Evolutionary conservation across 225 moss, liverwort and hornwort species (phyloP).

Genomic region (Antitrichia curtipendula): DNA sequence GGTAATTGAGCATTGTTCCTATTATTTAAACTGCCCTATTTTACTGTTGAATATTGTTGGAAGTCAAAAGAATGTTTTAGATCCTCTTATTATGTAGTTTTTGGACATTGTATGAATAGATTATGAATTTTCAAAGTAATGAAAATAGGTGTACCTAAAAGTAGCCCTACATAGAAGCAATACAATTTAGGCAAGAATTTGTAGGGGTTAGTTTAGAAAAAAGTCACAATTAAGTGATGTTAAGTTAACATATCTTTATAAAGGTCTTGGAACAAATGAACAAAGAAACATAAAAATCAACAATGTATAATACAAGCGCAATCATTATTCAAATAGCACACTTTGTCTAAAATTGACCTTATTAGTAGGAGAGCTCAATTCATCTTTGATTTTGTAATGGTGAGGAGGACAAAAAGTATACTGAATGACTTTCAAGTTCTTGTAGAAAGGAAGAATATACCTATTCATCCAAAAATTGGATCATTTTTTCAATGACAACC

Average conservation of each 20-base stretch:
- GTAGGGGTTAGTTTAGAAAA: background rate
- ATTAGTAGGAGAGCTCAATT: background rate
- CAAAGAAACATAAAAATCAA: background rate
- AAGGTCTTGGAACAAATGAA: background rate
- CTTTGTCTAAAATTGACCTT: background rate
- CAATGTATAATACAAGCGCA: accelerated
- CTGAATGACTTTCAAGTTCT: background rate
- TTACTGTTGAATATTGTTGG: background rate
- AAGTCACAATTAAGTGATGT: background rate
- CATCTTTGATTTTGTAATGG: accelerated
- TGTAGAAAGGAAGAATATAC: no score
- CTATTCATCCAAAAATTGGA: background rate
- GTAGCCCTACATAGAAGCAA: background rate
- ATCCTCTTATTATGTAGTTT: background rate
- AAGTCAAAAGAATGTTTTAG: background rate
- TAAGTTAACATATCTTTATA: background rate
- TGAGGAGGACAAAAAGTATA: background rate
- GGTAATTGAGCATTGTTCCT: background rate
- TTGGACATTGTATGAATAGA: background rate
- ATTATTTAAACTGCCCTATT: background rate
- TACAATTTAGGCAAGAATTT: background rate
- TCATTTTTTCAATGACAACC: background rate
- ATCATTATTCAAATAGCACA: background rate
- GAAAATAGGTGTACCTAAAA: background rate
- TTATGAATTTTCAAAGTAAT: background rate